Evolutionary conservation across 371 early-diverging fungal species (phyloP), one percentile per base, ranked within the genome.

Genomic region (Mucor irregularis): DNA sequence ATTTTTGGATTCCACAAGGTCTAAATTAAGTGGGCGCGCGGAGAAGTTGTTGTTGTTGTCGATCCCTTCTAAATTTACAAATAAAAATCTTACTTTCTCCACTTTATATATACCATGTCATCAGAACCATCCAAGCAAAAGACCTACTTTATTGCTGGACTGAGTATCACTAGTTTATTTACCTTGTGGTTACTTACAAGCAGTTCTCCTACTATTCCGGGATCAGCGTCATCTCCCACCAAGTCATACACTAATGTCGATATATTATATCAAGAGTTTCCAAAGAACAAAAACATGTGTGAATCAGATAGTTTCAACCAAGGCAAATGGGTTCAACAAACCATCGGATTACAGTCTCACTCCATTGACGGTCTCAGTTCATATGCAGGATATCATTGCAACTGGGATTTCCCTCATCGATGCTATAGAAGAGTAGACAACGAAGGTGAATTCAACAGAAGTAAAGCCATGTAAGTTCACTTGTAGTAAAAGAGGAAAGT

Each of bases 291-390:
- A 37, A 50, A 44, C 2, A 10, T 71, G 6, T 74, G 74, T 24
- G 51, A 66, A 8, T 38, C 66, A 4, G 60, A 62, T 7, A 35
- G 24, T 3, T 71, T 55, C 17, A 74, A 71, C 30, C 16, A 56
- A n/a, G 74, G 74, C 5, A 22, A 60, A 59, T 74, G 74, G 74
- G 47, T 57, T 0, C 53, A 66, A 29, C 54, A 61, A 30, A 50
- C 49, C 8, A 48, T 66, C 2, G 56, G 56, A 7, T 37, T 66
- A 10, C 37, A 55, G 5, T 46, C 49, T 14, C 43, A 58, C 8
- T 53, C 62, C 9, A 29, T 56, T 9, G 58, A 69, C 11, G 63
- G 69, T 2, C 49, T 75, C 17, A 67, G 60, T 28, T 26, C 49
- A 9, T 56, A 39, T 21, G 54, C 49, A n/a, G 65, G 64, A 1